These are phyloP conservation scores for Aphanomyces astaci DNA, from an alignment of 352 stramenopile genomes.

Conservation along the genomic window DNA sequence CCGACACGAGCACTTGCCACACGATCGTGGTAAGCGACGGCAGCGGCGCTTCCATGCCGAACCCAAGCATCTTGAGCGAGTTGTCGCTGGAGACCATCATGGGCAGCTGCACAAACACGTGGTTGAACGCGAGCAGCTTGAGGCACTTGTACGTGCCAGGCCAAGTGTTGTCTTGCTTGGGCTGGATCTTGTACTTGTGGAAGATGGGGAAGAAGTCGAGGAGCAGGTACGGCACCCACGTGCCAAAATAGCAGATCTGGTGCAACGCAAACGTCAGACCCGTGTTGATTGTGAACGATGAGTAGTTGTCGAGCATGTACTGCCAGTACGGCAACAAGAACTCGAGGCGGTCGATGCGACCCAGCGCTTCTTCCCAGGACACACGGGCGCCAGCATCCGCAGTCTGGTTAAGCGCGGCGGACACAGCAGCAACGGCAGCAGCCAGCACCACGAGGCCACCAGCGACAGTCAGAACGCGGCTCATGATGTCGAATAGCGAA, in stretches of 20 bases:
- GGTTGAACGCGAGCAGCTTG: constrained; percentile 24
- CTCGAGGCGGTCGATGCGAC: constrained; percentile 15
- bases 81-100: constrained; percentile 22
- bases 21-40: constrained; percentile 18
- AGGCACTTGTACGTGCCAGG: constrained; percentile 21
- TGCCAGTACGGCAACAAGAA: constrained; percentile 23
- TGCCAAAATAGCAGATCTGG: constrained; percentile 24
- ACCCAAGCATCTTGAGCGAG: constrained; percentile 17
- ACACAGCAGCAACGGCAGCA: neutral
- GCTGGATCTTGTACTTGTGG: constrained; percentile 26
- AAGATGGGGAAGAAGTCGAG: constrained; percentile 21
- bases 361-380: constrained; percentile 4
- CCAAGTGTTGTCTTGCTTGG: constrained; percentile 16
- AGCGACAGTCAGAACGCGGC: neutral
- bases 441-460: neutral
- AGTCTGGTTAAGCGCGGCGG: constrained; percentile 3
- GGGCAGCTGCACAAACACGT: constrained; percentile 18
- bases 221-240: constrained; percentile 21
- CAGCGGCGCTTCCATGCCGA: constrained; percentile 23
- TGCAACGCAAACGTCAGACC: constrained; percentile 23
- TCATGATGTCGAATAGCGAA: constrained; percentile 1
- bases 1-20: constrained; percentile 22
- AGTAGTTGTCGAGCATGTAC: constrained; percentile 26
- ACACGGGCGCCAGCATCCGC: neutral
- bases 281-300: constrained; percentile 24